These are phyloP conservation scores for Wickerhamomyces sp. DNA, from an alignment of 1,139 yeast species.

Conservation along the genomic window DNA sequence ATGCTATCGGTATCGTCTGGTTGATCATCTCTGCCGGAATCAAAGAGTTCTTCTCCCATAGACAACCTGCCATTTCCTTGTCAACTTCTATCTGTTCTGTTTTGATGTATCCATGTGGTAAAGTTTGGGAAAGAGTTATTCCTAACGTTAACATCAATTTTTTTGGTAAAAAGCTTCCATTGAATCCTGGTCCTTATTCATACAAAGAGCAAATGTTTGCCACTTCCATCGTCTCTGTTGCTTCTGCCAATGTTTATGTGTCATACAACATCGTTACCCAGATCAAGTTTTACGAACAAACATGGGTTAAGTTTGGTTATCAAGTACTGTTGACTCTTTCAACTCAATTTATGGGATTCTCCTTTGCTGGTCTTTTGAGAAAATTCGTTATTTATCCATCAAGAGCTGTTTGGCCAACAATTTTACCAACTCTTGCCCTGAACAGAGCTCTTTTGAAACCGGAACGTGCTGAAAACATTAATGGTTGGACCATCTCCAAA, in stretches of 20 bases:
- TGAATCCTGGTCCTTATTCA: conserved; percentile 62
- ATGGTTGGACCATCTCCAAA: conserved; percentile 49
- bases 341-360: conserved; percentile 57
- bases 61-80: conserved; percentile 47
- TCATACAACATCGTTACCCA: conserved; percentile 56
- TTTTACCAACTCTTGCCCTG: conserved; percentile 49
- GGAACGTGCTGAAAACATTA: conserved; percentile 37
- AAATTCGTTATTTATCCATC: conserved; percentile 53
- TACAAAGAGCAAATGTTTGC: conserved; percentile 66
- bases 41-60: conserved; percentile 52
- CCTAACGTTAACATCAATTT: conserved; percentile 45
- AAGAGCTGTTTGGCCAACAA: conserved; percentile 52
- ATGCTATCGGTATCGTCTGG: conserved; percentile 52
- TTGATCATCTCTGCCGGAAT: conserved; percentile 49
- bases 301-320: conserved; percentile 40
- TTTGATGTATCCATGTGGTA: conserved; percentile 54
- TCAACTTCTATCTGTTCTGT: conserved; percentile 48
- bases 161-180: conserved; percentile 33
- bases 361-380: conserved; percentile 58
- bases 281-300: conserved; percentile 24
- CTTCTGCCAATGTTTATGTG: conserved; percentile 48
- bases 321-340: conserved; percentile 45
- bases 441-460: conserved; percentile 44
- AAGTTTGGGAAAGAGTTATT: conserved; percentile 30
- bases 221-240: conserved; percentile 39